A percentile compares a stretch with the other conserved stretches of the same genome.
Evolutionary conservation across 208 protist species (phyloP).

Genomic region (Balamuthia mandrillaris): DNA sequence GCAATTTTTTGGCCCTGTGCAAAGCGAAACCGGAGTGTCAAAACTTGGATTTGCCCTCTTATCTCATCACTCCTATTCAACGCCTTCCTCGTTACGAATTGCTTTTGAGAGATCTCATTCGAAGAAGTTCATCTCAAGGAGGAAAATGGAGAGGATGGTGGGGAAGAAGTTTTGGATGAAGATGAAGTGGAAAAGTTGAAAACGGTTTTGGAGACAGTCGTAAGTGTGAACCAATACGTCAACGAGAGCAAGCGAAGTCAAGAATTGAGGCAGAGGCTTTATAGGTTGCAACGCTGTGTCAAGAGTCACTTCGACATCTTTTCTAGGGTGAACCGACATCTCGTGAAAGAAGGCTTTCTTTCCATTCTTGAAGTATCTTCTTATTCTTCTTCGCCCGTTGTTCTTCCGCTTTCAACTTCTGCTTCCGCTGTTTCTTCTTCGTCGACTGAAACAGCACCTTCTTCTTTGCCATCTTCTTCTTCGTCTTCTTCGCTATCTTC

Average conservation of each 20-base stretch:
- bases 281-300: neutral
- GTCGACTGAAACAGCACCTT: too few relatives aligned
- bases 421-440: too few relatives aligned
- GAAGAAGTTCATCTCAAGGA: neutral
- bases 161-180: neutral
- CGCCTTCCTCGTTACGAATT: conserved; percentile 34
- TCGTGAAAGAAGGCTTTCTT: neutral
- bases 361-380: too few relatives aligned
- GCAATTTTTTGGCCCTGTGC: conserved; percentile 13
- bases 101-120: neutral
- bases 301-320: conserved; percentile 24
- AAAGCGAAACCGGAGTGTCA: conserved; percentile 1
- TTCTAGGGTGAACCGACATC: neutral
- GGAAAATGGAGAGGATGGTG: neutral
- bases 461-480: too few relatives aligned
- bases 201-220: neutral
- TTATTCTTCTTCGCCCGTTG: too few relatives aligned
- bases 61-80: conserved; percentile 27
- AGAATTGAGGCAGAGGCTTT: neutral
- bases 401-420: too few relatives aligned
- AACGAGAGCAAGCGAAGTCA: neutral
- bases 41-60: conserved; percentile 23
- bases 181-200: conserved; percentile 18
- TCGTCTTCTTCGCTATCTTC: too few relatives aligned
- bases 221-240: conserved; percentile 1